phyloP scores from a whole-genome alignment of 2,329 filamentous ascomycete genomes.

The Penicillium paneum region DNA sequence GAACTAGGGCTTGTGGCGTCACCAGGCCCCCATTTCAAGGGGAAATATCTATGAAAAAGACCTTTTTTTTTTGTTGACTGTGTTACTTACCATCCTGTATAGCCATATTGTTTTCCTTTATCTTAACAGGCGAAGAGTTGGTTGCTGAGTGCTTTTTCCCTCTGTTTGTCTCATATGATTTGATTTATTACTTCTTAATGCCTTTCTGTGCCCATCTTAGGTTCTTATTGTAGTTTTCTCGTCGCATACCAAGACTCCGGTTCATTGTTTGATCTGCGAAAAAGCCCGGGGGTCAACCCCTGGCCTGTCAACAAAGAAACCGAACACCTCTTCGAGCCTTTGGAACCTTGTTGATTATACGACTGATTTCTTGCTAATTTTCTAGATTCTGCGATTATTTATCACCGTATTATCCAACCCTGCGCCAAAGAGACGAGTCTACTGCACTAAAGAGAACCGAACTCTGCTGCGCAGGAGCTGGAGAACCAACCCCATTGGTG shows the following conservation, averaged over 20 bases:
- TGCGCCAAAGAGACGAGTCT: not conserved
- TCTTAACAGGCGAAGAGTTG: constrained; percentile 35
- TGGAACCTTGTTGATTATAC: not conserved
- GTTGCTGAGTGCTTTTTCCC: constrained; percentile 27
- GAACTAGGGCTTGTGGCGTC: constrained; percentile 13
- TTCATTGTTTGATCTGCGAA: not conserved
- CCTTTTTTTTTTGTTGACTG: constrained; percentile 32
- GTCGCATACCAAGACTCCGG: no score
- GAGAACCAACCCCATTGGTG: not conserved
- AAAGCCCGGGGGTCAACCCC: not conserved
- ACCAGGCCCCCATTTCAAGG: constrained; percentile 5
- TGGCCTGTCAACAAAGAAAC: not conserved
- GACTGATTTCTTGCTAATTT: not conserved
- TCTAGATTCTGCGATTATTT: not conserved
- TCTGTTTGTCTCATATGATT: constrained; percentile 26
- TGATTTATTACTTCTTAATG: constrained; percentile 16
- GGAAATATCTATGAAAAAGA: constrained; percentile 28
- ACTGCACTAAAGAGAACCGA: not conserved
- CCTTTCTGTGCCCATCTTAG: not conserved
- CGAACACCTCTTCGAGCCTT: not conserved
- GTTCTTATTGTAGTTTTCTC: not conserved
- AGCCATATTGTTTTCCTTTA: constrained; percentile 37
- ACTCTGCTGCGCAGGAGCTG: not conserved
- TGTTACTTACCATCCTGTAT: constrained; percentile 40
- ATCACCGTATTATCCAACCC: not conserved